Evolutionary conservation across 2,329 filamentous ascomycete species (phyloP).

Genomic region (Cytospora leucostoma): DNA sequence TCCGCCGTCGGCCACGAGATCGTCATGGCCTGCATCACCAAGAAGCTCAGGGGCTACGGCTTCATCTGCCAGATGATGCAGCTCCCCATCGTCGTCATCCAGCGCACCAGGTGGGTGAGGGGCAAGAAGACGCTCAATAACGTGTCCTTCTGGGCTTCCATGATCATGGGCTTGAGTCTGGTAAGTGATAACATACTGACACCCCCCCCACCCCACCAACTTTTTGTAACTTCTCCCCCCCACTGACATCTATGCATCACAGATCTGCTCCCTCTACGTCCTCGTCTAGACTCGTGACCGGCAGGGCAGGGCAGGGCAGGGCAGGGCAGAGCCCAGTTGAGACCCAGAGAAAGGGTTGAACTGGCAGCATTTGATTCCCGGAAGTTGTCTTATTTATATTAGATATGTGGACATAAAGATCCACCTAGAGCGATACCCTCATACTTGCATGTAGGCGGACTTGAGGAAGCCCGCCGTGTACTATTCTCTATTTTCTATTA

Average conservation of each 20-base stretch:
- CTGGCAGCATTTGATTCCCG: neutral
- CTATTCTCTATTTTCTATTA: neutral
- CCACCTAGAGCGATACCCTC: neutral
- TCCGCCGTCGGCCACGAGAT: slow-evolving; percentile 89
- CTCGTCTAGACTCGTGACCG: slow-evolving; percentile 41
- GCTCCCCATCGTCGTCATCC: slow-evolving; percentile 89
- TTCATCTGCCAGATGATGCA: slow-evolving; percentile 96
- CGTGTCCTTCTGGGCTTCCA: slow-evolving; percentile 86
- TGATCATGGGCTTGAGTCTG: slow-evolving; percentile 83
- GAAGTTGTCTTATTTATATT: slow-evolving; percentile 6
- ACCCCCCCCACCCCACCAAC: neutral
- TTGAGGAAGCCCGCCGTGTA: neutral
- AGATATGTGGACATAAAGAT: neutral
- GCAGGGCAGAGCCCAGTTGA: neutral
- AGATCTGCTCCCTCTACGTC: slow-evolving; percentile 59
- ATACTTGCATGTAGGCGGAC: neutral
- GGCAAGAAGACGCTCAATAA: slow-evolving; percentile 81
- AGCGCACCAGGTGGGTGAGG: slow-evolving; percentile 76
- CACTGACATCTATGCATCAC: slow-evolving; percentile 26
- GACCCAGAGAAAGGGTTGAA: neutral
- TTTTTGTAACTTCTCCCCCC: neutral
- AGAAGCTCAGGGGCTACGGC: slow-evolving; percentile 93
- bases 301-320: neutral
- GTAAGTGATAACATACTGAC: slow-evolving; percentile 50
- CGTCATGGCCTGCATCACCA: slow-evolving; percentile 96